phyloP scores from a whole-genome alignment of 441 rosid genomes.

The Mallotus japonicus region DNA sequence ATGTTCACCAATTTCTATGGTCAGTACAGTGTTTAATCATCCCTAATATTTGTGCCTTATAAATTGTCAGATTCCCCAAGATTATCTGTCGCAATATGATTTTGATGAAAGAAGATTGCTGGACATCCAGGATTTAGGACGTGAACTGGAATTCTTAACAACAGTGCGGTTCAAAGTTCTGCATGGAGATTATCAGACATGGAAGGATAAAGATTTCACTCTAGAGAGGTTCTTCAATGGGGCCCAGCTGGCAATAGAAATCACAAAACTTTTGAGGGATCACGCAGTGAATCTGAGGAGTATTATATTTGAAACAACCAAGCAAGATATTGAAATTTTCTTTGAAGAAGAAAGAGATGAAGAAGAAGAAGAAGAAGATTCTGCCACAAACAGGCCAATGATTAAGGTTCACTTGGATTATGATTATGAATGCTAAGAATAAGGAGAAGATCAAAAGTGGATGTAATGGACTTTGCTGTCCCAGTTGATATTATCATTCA shows the following conservation, averaged over 20 bases:
- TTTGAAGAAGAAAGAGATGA: neutral
- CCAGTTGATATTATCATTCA: neutral
- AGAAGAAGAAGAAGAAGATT: neutral
- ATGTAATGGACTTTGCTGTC: neutral
- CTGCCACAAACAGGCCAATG: neutral
- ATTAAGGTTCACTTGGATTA: neutral
- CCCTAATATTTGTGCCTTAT: neutral
- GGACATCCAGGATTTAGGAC: constrained; percentile 3
- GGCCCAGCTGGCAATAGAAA: neutral
- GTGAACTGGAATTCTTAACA: neutral
- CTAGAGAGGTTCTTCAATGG: constrained; percentile 4
- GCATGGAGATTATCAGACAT: constrained; percentile 4
- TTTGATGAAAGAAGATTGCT: neutral
- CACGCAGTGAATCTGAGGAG: constrained; percentile 7
- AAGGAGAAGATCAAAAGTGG: neutral
- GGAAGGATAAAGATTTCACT: neutral
- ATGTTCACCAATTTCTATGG: neutral
- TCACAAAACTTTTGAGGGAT: constrained; percentile 3
- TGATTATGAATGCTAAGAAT: neutral
- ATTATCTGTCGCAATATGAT: constrained; percentile 5
- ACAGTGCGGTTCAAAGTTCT: neutral
- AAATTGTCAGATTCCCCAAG: constrained; percentile 12
- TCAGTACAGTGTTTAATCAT: neutral
- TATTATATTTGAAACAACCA: neutral
- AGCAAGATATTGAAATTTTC: constrained; percentile 11